Conservation (phyloP, 2,329 filamentous ascomycete species). For the Pezicula carpinea region DNA sequence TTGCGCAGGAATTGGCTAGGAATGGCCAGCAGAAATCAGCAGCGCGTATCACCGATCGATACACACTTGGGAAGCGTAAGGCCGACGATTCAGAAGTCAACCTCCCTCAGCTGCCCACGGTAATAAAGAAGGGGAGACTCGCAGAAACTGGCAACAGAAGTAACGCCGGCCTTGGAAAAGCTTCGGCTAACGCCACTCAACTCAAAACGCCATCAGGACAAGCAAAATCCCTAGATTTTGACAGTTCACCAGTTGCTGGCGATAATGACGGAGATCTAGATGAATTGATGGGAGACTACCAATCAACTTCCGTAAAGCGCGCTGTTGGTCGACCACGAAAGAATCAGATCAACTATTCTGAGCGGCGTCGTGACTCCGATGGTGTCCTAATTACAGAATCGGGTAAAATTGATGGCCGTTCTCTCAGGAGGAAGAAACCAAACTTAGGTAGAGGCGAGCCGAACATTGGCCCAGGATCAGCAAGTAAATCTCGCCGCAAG, state of each 20-base stretch:
- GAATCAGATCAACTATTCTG: not conserved
- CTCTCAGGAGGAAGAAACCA: constrained; percentile 1
- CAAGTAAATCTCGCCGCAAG: not conserved
- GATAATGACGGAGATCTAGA: too few relatives aligned
- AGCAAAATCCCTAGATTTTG: too few relatives aligned
- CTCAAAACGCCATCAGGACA: too few relatives aligned
- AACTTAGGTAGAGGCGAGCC: not conserved
- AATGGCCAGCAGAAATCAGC: not conserved
- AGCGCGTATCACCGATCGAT: not conserved
- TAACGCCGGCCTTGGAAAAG: too few relatives aligned
- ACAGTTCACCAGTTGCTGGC: too few relatives aligned
- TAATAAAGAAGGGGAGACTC: not conserved
- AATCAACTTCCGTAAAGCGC: not conserved
- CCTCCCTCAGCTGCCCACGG: not conserved
- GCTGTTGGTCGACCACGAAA: not conserved
- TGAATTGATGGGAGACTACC: not conserved
- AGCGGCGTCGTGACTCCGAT: constrained; percentile 2
- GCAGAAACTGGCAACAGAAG: too few relatives aligned
- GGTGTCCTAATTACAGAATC: constrained; percentile 2
- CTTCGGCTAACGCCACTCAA: too few relatives aligned
- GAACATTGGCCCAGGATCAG: not conserved
- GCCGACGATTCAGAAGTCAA: not conserved
- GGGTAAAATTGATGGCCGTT: constrained; percentile 10
- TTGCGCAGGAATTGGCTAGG: not conserved
- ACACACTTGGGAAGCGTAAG: not conserved